These are phyloP conservation scores for Nicotiana tomentosiformis DNA, from an alignment of 257 asterid genomes.

Conservation along the genomic window DNA sequence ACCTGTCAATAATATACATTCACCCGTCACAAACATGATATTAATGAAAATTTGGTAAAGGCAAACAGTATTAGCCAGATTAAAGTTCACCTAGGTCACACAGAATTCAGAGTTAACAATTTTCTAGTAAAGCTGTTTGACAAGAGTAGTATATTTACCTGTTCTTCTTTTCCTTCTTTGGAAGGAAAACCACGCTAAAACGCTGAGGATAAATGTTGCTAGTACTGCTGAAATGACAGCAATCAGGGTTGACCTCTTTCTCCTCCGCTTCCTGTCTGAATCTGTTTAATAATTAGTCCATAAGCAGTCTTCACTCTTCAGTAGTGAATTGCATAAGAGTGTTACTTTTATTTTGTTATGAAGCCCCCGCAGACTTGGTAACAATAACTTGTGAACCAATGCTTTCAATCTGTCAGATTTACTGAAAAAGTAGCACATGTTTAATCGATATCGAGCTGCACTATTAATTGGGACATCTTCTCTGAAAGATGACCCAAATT, in stretches of 20 bases:
- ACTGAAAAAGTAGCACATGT: background rate
- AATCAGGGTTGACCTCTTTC: background rate
- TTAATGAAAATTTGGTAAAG: background rate
- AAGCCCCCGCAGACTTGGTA: background rate
- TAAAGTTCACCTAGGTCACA: background rate
- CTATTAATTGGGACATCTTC: background rate
- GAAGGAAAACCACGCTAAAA: background rate
- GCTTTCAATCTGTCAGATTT: too few relatives aligned
- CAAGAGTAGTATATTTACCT: background rate
- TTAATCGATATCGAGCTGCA: background rate
- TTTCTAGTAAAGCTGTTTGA: background rate
- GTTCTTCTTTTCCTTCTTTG: background rate
- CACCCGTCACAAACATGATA: background rate
- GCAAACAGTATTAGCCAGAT: background rate
- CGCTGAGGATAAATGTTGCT: background rate
- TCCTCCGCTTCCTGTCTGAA: background rate
- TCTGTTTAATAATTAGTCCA: background rate
- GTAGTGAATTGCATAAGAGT: background rate
- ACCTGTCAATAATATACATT: background rate
- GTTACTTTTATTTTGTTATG: background rate
- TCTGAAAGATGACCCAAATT: background rate
- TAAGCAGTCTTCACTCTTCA: background rate
- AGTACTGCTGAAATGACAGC: constrained; percentile 2
- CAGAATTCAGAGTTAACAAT: background rate
- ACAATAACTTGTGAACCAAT: background rate